Conservation (phyloP, 768 basidiomycete species). For the Serendipita sp. region DNA sequence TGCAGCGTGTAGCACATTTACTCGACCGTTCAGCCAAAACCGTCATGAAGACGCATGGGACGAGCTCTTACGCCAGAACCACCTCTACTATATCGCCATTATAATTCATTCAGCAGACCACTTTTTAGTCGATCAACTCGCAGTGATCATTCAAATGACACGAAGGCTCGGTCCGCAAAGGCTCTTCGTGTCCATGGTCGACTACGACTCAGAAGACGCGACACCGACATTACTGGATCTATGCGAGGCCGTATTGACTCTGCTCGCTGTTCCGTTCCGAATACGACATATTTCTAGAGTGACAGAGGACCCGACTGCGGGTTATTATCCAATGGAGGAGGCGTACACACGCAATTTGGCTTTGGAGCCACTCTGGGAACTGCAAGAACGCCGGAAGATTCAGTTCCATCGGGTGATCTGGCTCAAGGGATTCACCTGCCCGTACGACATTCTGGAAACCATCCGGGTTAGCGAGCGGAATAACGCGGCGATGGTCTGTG, state of each 20-base stretch:
- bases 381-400: constrained; percentile 59
- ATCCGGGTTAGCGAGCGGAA: constrained; percentile 82
- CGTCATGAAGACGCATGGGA: constrained; percentile 74
- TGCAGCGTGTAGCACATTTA: constrained; percentile 81
- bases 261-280: constrained; percentile 84
- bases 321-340: constrained; percentile 94
- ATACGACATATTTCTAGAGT: constrained; percentile 85
- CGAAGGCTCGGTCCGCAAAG: constrained; percentile 77
- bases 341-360: constrained; percentile 87
- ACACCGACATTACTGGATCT: constrained; percentile 89
- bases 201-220: constrained; percentile 89
- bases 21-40: constrained; percentile 90
- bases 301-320: constrained; percentile 74
- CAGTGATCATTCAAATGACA: constrained; percentile 92
- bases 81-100: constrained; percentile 87
- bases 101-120: constrained; percentile 97
- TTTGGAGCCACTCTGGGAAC: constrained; percentile 76
- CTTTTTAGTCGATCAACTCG: constrained; percentile 95
- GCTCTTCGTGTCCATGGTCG: constrained; percentile 94
- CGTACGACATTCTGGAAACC: constrained; percentile 93
- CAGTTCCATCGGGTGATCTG: constrained; percentile 85
- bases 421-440: constrained; percentile 98
- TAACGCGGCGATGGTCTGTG: constrained; percentile 95
- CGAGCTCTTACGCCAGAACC: constrained; percentile 67
- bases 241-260: constrained; percentile 85